Evolutionary conservation across 306 rosid species (phyloP), one percentile per base, ranked within the genome.

Genomic region (Trifolium repens): DNA sequence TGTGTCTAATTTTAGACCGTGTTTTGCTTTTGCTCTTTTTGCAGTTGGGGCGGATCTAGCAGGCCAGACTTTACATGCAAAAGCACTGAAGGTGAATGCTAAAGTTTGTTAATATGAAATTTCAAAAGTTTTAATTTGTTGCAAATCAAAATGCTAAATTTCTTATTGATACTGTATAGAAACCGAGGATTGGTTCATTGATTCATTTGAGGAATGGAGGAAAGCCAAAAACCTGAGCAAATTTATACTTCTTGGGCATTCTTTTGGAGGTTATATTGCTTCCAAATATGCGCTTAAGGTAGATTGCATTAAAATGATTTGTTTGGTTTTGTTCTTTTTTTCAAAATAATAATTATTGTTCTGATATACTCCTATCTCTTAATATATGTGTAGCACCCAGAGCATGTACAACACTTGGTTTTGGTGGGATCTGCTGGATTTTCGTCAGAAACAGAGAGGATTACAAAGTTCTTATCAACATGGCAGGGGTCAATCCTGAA

Each of bases 21-120:
- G 40, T 66, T 67, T 47, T 81, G 53, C 43, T 34, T 53, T 70
- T 5, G 37, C 37, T 47, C 54, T 83, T 35, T 67, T 81, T 74
- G 66, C 88, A 96, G 99, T 82, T 96, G 99, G 99, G 99, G 99
- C 70, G 99, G 97, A 77, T 96, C 99, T 78, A 96, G 99, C 85
- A 90, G 99, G 89, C 99, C 99, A 19, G 99, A 96, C 75, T 96
- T 96, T 81, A 88, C 91, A 12, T 96, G 99, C 87, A 85, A 79
- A 90, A 92, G 96, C 84, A 96, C 99, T 14, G 98, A 96, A 89
- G 99, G 99, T 93, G 30, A 58, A 37, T 73, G 70, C 71, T 61
- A 72, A 12, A 79, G 58, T 81, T 72, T n/a, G 52, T 84, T 72
- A 49, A 53, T 66, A 62, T 67, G 78, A 42, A 67, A 72, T 27